Base-by-base conservation (phyloP, 306 rosid genomes). In the Elaeagnus macrophylla region DNA sequence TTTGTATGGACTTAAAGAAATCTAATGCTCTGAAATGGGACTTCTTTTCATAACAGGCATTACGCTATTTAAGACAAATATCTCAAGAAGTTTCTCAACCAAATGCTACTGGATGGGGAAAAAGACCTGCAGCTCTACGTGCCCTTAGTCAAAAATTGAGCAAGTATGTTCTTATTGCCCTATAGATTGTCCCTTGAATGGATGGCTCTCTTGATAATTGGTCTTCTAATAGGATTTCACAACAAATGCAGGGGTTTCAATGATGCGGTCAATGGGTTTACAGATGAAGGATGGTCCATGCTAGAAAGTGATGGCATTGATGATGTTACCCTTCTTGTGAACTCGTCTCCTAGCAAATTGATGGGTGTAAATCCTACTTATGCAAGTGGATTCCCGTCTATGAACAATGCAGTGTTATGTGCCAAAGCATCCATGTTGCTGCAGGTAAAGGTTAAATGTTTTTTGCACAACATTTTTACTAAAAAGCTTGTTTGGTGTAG, bases 51-150 rank as follows among this genome's bases (percentile, higher is more conserved):
- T 20, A 71, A 53, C 75, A 90, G 97, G 96, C 97, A 7, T 71
- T 91, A 55, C 91, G 96, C 48, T 81, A 83, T 71, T 41, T 91
- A 72, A 84, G 97, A 75, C 97, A 91, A 76, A 87, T 91, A 61
- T 87, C 97, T 67, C 97, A 84, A 76, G 97, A 87, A 66, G 72
- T 82, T 80, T 87, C 97, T 67, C 97, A 86, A 75, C 96, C 97
- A 61, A 84, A 74, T 73, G 88, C 67, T 15, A 67, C 80, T 6
- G 97, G 97, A 32, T 91, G 97, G 97, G 95, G 95, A 43, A 80
- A 95, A 68, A 78, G 95, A 66, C 97, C 97, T 51, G 82, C 95
- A 48, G 97, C 95, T 56, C 81, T 91, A 42, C 83, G 97, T 1
- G 82, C 83, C 0, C 93, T 91, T 53, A 78, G 97, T 62, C 96